Conservation (phyloP, 106 monocot genomes). For the Dendrobium nobile region DNA sequence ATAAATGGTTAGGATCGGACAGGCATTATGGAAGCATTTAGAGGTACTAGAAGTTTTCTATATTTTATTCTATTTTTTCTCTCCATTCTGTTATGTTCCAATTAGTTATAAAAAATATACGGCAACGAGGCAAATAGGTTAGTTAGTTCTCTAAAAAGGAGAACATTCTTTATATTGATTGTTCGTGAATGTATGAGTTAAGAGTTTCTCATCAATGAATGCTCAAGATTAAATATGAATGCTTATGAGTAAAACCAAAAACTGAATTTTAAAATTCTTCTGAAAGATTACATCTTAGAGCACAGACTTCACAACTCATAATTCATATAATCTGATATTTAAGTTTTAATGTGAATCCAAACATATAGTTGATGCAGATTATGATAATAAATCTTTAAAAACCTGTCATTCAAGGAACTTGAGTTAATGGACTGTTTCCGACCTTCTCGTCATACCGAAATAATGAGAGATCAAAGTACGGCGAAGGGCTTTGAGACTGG, state of each 20-base stretch:
- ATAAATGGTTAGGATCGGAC: no score
- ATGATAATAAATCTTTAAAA: not conserved
- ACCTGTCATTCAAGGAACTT: not conserved
- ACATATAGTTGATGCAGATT: constrained; percentile 4
- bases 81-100: not conserved
- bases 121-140: not conserved
- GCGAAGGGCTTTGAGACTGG: constrained; percentile 97
- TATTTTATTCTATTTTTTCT: not conserved
- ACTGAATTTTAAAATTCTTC: not conserved
- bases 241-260: not conserved
- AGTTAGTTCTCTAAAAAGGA: not conserved
- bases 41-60: not conserved
- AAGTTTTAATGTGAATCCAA: constrained; percentile 1
- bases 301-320: not conserved
- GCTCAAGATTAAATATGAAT: not conserved
- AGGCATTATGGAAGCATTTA: not conserved
- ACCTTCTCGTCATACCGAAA: constrained; percentile 99
- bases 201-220: not conserved
- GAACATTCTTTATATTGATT: not conserved
- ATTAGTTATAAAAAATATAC: not conserved
- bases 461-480: constrained; percentile 92
- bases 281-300: not conserved
- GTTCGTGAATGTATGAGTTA: not conserved
- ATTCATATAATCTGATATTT: not conserved
- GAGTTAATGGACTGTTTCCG: constrained; percentile 7